Percentiles rank a stretch among this genome's conserved stretches.
phyloP scores from a whole-genome alignment of 2,329 filamentous ascomycete genomes.

The Dendrostoma leiphaemia region DNA sequence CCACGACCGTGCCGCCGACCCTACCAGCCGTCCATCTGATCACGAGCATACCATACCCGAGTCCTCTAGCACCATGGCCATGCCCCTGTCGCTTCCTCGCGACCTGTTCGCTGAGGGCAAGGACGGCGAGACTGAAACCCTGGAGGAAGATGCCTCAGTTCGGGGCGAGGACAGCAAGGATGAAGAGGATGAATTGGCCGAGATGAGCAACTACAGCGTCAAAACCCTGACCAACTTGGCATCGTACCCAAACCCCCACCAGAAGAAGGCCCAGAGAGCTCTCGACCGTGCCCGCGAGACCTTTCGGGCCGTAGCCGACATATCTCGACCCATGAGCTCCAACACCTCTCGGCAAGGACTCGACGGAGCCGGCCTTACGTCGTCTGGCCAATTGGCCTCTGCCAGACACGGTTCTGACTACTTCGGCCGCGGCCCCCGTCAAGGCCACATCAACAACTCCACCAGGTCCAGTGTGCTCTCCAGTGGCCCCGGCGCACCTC shows the following conservation, averaged over 20 bases:
- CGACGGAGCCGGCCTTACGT: neutral
- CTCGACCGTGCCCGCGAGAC: conserved; percentile 29
- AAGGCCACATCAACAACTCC: conserved; percentile 17
- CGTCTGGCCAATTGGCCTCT: neutral
- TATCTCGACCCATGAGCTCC: conserved; percentile 20
- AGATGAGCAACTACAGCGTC: conserved; percentile 38
- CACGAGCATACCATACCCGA: neutral
- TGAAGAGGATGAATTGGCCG: conserved; percentile 26
- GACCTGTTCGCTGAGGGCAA: neutral
- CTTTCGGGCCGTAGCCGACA: conserved; percentile 18
- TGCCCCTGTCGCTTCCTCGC: neutral
- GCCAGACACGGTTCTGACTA: conserved; percentile 7
- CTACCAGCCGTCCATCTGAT: conserved; percentile 21
- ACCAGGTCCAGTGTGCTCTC: conserved; percentile 24
- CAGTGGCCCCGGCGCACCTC: conserved; percentile 41
- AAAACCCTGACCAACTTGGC: conserved; percentile 53
- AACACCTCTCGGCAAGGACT: conserved; percentile 16
- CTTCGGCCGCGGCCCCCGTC: conserved; percentile 16
- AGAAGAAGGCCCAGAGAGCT: conserved; percentile 48
- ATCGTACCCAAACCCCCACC: conserved; percentile 55
- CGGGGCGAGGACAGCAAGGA: conserved; percentile 19
- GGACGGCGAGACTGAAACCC: conserved; percentile 25
- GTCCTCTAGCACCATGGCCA: neutral
- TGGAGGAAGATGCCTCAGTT: neutral
- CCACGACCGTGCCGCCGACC: conserved; percentile 49